Conservation (phyloP, 192 early-diverging fungal genomes). For the Cetraspora pellucida region DNA sequence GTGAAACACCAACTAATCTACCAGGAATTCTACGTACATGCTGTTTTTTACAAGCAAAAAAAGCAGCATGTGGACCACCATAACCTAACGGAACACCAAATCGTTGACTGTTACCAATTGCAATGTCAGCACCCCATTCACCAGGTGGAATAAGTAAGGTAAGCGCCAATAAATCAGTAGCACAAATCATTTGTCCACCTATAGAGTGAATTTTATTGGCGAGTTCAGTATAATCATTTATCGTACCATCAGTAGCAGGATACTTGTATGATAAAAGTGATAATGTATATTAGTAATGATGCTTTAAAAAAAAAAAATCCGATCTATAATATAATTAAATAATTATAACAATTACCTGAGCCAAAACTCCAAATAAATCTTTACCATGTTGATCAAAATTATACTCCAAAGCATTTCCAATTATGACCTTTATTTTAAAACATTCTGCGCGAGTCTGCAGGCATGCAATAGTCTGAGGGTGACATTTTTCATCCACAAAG, state of each 20-base stretch:
- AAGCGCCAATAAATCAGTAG: slow-evolving; percentile 92
- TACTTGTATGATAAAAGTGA: slow-evolving; percentile 63
- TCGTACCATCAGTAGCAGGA: slow-evolving; percentile 85
- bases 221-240: slow-evolving; percentile 82
- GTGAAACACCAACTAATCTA: slow-evolving; percentile 93
- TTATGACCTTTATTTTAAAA: slow-evolving; percentile 89
- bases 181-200: slow-evolving; percentile 87
- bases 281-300: slow-evolving; percentile 30
- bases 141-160: slow-evolving; percentile 90
- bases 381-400: slow-evolving; percentile 76
- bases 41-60: slow-evolving; percentile 91
- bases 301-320: slow-evolving; percentile 23
- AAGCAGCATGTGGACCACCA: slow-evolving; percentile 99
- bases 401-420: slow-evolving; percentile 78
- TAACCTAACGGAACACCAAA: slow-evolving; percentile 99
- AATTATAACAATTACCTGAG: slow-evolving; percentile 93
- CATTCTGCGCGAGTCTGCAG: slow-evolving; percentile 93
- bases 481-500: slow-evolving; percentile 91
- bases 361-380: slow-evolving; percentile 84
- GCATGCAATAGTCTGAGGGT: slow-evolving; percentile 94
- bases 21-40: slow-evolving; percentile 97
- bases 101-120: slow-evolving; percentile 94
- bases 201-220: slow-evolving; percentile 75
- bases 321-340: too few relatives aligned
- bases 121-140: slow-evolving; percentile 98